These are phyloP conservation scores for Pythium dissimile DNA, from an alignment of 352 stramenopile species.

Conservation along the genomic window DNA sequence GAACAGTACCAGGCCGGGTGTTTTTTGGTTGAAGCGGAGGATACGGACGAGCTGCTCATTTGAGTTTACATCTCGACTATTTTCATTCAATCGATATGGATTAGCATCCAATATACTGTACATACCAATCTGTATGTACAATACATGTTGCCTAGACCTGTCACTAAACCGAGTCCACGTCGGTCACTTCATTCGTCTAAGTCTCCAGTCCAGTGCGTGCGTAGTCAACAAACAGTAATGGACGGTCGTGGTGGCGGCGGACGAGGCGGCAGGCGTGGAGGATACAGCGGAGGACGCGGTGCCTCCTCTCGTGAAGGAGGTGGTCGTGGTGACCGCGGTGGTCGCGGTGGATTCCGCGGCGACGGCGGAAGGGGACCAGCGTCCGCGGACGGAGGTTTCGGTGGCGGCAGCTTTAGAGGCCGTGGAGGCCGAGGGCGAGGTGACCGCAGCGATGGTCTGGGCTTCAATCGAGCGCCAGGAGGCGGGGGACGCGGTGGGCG, in stretches of 20 bases:
- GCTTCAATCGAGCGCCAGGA: neutral
- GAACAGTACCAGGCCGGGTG: neutral
- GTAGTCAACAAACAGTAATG: slow-evolving; percentile 1
- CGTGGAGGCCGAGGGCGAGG: slow-evolving; percentile 8
- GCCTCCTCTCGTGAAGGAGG: neutral
- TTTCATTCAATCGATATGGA: neutral
- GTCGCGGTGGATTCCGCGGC: slow-evolving; percentile 1
- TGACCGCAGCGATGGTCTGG: slow-evolving; percentile 5
- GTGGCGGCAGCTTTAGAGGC: neutral
- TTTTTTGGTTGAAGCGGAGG: slow-evolving; percentile 18
- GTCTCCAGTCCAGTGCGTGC: no score
- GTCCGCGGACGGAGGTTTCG: slow-evolving; percentile 1
- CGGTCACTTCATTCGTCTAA: no score
- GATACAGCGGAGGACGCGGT: slow-evolving; percentile 3
- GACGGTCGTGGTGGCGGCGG: neutral
- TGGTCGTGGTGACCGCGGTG: slow-evolving; percentile 5
- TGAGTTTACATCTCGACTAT: neutral
- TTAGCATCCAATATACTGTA: slow-evolving; percentile 1
- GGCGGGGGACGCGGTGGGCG: neutral
- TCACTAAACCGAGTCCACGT: no score
- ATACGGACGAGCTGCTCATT: slow-evolving; percentile 10
- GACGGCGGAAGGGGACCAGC: neutral
- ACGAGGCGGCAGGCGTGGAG: slow-evolving; percentile 6
- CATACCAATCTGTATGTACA: no score
- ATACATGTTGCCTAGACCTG: no score